phyloP scores from a whole-genome alignment of 1,284 basidiomycete species.

The Trametes versicolor region DNA sequence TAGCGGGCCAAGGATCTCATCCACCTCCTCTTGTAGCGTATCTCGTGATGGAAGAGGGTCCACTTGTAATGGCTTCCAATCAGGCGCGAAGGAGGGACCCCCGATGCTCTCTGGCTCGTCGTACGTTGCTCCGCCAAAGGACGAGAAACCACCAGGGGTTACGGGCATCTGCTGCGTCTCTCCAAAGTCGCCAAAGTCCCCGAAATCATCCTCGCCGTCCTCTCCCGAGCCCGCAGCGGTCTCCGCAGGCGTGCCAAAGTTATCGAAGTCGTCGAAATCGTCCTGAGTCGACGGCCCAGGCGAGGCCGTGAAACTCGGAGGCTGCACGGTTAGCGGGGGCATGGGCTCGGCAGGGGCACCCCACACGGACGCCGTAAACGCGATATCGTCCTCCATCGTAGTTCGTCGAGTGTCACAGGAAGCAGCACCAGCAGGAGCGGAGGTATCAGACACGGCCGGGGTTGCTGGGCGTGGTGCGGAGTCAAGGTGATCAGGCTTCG shows the following conservation, averaged over 20 bases:
- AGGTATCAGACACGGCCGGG: neutral
- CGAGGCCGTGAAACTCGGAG: slow-evolving; percentile 37
- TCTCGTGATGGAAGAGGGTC: slow-evolving; percentile 68
- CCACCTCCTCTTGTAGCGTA: slow-evolving; percentile 69
- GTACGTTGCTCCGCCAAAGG: slow-evolving; percentile 49
- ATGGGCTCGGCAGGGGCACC: slow-evolving; percentile 55
- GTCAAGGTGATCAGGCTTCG: slow-evolving; percentile 23
- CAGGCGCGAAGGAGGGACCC: slow-evolving; percentile 52
- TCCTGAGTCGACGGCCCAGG: slow-evolving; percentile 52
- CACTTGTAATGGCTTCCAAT: slow-evolving; percentile 72
- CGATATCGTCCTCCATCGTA: slow-evolving; percentile 76
- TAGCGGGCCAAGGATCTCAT: slow-evolving; percentile 72
- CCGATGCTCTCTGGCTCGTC: slow-evolving; percentile 45
- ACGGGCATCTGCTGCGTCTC: slow-evolving; percentile 60
- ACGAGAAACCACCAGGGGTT: slow-evolving; percentile 27
- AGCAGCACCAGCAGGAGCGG: neutral
- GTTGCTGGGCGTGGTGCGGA: slow-evolving; percentile 19
- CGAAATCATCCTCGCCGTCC: slow-evolving; percentile 70
- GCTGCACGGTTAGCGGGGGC: slow-evolving; percentile 40
- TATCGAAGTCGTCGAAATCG: slow-evolving; percentile 73
- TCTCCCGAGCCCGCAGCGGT: slow-evolving; percentile 48
- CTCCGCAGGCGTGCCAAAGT: slow-evolving; percentile 69
- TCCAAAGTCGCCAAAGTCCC: slow-evolving; percentile 89
- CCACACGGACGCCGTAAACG: slow-evolving; percentile 80
- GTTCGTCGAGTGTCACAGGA: neutral